A percentile compares a stretch with the other conserved stretches of the same genome.
Evolutionary conservation across 345 rosid genomes (phyloP).

Genomic region (Citrus hindsii): DNA sequence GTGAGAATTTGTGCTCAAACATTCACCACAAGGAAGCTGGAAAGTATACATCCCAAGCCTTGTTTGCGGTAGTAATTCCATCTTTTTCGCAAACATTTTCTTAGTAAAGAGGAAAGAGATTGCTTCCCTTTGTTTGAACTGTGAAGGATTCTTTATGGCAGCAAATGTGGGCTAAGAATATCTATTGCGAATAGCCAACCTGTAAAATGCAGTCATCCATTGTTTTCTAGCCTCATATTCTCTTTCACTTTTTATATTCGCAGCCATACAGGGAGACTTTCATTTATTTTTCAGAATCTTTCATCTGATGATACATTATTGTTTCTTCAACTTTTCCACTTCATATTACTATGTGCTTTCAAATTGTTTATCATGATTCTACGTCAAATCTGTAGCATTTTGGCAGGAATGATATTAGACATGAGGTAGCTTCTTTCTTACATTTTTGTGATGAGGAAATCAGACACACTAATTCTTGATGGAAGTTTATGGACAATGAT

Average conservation of each 20-base stretch:
- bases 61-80: background rate
- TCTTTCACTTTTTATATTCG: background rate
- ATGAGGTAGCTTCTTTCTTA: background rate
- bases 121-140: constrained; percentile 8
- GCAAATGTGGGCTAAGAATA: constrained; percentile 2
- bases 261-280: background rate
- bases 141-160: background rate
- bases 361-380: background rate
- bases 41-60: background rate
- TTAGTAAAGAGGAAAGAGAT: constrained; percentile 22
- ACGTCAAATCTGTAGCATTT: background rate
- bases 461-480: background rate
- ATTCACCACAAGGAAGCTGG: constrained; percentile 20
- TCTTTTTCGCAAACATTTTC: background rate
- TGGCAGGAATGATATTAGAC: background rate
- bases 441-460: background rate
- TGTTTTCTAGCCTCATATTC: background rate
- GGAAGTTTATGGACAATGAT: background rate
- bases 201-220: background rate
- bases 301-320: background rate
- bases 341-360: background rate
- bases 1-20: constrained; percentile 35
- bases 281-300: no score
- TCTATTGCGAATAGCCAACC: background rate
- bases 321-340: background rate